Conservation (phyloP, 192 early-diverging fungal genomes). For the Linderina pennispora region DNA sequence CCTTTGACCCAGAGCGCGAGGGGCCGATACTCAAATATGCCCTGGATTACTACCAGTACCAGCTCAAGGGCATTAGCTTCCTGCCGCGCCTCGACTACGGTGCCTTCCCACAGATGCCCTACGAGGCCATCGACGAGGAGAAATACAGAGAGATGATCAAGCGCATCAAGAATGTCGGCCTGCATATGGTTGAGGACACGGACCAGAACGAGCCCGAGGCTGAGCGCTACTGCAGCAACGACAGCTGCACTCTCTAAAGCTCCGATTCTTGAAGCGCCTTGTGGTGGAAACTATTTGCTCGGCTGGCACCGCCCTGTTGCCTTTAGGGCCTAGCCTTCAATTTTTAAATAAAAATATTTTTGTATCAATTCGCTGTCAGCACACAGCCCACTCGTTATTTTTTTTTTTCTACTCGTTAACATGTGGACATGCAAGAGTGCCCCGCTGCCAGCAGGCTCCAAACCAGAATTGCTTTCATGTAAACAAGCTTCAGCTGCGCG, state of each 20-base stretch:
- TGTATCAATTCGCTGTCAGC: no score
- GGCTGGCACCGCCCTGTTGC: no score
- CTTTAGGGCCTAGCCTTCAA: no score
- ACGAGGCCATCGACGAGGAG: slow-evolving; percentile 36
- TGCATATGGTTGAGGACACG: slow-evolving; percentile 3
- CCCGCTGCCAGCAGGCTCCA: no score
- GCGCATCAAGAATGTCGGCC: slow-evolving; percentile 1
- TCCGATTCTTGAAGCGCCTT: no score
- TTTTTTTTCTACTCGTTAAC: no score
- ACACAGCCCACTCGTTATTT: no score
- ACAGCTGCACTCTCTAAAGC: not conserved
- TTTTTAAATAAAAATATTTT: no score
- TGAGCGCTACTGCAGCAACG: slow-evolving; percentile 8
- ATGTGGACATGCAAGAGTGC: no score
- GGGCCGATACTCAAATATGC: slow-evolving; percentile 20
- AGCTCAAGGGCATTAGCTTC: slow-evolving; percentile 46
- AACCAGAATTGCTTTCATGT: no score
- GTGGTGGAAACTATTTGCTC: no score
- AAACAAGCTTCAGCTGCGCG: no score
- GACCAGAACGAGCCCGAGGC: slow-evolving; percentile 7
- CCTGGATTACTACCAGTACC: slow-evolving; percentile 47
- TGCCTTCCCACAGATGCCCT: slow-evolving; percentile 47
- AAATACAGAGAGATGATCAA: slow-evolving; percentile 21
- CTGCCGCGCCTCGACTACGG: slow-evolving; percentile 29
- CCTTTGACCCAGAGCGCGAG: slow-evolving; percentile 37